A percentile compares a stretch with the other conserved stretches of the same genome.
phyloP scores from a whole-genome alignment of 495 filamentous ascomycete species.

The Penicillium pulvis region DNA sequence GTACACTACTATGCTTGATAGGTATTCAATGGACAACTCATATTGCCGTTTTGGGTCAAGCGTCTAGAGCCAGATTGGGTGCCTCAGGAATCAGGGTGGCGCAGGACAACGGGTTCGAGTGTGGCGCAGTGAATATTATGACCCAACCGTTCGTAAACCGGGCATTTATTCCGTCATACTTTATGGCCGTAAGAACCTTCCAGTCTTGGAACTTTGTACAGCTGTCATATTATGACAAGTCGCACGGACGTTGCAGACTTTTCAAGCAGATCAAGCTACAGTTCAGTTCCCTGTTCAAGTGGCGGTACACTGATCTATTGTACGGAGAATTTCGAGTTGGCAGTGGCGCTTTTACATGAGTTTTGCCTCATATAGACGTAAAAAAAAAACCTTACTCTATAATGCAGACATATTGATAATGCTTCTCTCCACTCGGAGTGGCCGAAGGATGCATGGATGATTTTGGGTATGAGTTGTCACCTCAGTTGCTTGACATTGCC shows the following conservation, averaged over 20 bases:
- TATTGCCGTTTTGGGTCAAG: not conserved
- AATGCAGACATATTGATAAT: not conserved
- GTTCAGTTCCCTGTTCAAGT: conserved; percentile 1
- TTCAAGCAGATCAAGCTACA: conserved; percentile 11
- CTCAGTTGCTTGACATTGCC: not conserved
- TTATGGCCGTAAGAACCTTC: not conserved
- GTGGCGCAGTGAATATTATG: not conserved
- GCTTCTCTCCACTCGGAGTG: conserved; percentile 3
- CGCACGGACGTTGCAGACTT: conserved; percentile 4
- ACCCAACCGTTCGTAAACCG: not conserved
- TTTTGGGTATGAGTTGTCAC: not conserved
- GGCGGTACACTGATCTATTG: conserved; percentile 5
- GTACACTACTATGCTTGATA: not conserved
- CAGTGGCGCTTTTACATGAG: conserved; percentile 7
- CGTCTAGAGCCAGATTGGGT: not conserved
- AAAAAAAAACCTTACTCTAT: not conserved
- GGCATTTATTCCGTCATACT: not conserved
- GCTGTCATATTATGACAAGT: conserved; percentile 8
- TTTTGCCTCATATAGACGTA: not conserved
- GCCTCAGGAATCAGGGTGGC: not conserved
- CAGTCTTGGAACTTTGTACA: not conserved
- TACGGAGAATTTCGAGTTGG: conserved; percentile 16
- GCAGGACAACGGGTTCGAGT: not conserved
- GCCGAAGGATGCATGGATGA: conserved; percentile 3
- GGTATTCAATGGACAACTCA: too few relatives aligned